Percentiles rank a stretch among this genome's conserved stretches.
Evolutionary conservation across 169 alveolate species (phyloP).

Genomic region (Plasmodium yoelii): DNA sequence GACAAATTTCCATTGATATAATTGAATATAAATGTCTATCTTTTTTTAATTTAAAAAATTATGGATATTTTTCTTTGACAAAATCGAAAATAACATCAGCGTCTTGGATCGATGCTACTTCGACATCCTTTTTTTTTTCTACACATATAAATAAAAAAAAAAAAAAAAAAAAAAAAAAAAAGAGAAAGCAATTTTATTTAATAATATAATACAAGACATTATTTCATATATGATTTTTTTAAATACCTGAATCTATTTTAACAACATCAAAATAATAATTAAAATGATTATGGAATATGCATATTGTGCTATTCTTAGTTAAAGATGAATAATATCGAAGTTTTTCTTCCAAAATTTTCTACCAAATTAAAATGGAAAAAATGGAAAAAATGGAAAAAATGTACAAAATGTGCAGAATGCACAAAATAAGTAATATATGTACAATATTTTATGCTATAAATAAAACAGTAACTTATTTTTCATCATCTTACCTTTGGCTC

Average conservation of each 20-base stretch:
- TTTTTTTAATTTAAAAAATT: too few species aligned
- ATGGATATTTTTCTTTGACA: conserved; percentile 60
- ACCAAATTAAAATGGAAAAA: background rate
- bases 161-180: background rate
- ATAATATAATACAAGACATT: background rate
- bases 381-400: background rate
- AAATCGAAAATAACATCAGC: conserved; percentile 60
- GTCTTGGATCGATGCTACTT: conserved; percentile 72
- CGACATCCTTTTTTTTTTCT: conserved; percentile 59
- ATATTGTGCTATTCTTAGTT: conserved; percentile 40
- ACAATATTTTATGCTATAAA: background rate
- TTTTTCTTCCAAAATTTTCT: conserved; percentile 65
- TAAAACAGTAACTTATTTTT: background rate
- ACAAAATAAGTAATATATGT: background rate
- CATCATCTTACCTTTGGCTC: conserved; percentile 46
- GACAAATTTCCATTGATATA: too few species aligned
- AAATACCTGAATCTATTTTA: conserved; percentile 50
- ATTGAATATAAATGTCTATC: too few species aligned
- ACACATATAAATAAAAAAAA: background rate
- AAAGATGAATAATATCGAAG: conserved; percentile 52
- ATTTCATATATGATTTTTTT: background rate
- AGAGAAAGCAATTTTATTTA: background rate
- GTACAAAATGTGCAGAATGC: too few species aligned
- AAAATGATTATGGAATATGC: conserved; percentile 17
- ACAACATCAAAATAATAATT: conserved; percentile 55